Evolutionary conservation across 495 filamentous ascomycete species (phyloP), one percentile per base, ranked within the genome.

Genomic region (Aspergillus panamensis): DNA sequence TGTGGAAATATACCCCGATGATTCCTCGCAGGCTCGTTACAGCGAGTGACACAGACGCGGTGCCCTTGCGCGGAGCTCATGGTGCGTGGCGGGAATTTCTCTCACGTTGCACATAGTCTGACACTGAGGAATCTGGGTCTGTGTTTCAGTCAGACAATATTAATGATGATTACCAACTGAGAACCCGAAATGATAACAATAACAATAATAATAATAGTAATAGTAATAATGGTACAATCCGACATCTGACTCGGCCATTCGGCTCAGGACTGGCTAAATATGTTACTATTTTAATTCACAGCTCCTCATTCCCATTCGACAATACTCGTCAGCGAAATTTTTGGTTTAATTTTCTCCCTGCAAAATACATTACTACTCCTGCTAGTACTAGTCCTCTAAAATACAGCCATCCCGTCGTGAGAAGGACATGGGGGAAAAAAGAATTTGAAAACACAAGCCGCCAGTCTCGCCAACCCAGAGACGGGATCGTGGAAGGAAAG

Each of bases 311-410:
- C 17, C 10, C 42, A 45, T 19, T 20, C 19, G n/a, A 20, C 42
- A 20, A 20, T 13, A 6, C 17, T 20, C 16, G 16, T 6, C 16
- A 45, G 3, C 19, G 16, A 9, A 40, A 40, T 40, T 17, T 45
- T 20, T 45, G 20, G n/a, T 44, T 14, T 17, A 12, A 39, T 39
- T 17, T 19, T 54, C 54, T 39, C 49, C 50, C 33, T 32, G 47
- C 35, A 37, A 42, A 16, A 25, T 44, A 40, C 35, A 43, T 30
- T 29, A 43, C 37, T n/a, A 29, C 37, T 16, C 35, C 58, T 55
- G 48, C 51, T 44, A 55, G 44, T 52, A 55, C 54, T 20, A 56
- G 13, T 12, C 19, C 51, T 57, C 55, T 58, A 62, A 19, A 62
- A 62, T 62, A 62, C 60, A 62, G 30, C 54, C 52, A 48, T 54